These are phyloP conservation scores for Coemansia aciculifera DNA, from an alignment of 192 early-diverging fungal species.

Conservation along the genomic window DNA sequence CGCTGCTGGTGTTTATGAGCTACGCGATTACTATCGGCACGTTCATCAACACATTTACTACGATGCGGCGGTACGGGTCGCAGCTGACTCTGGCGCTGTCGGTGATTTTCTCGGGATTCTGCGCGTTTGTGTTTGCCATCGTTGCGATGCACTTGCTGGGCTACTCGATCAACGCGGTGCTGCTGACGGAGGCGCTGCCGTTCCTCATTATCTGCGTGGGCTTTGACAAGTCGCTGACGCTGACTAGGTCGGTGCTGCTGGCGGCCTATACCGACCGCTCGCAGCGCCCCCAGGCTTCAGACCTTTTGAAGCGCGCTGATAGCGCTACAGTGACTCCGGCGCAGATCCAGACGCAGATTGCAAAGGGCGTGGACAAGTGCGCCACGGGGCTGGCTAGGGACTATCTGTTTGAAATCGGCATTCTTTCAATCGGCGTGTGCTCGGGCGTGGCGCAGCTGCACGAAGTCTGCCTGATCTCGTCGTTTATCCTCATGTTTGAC, in stretches of 20 bases:
- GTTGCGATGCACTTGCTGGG: constrained; percentile 69
- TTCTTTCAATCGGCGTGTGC: constrained; percentile 75
- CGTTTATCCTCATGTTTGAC: constrained; percentile 81
- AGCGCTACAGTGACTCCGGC: constrained; percentile 36
- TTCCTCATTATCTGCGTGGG: constrained; percentile 90
- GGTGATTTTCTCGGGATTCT: constrained; percentile 70
- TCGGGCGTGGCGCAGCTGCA: constrained; percentile 72
- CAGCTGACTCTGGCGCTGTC: constrained; percentile 73
- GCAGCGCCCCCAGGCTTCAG: constrained; percentile 15
- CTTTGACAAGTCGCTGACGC: constrained; percentile 81
- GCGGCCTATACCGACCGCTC: constrained; percentile 42
- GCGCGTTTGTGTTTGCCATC: constrained; percentile 75
- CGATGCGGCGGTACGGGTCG: constrained; percentile 85
- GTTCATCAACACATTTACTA: constrained; percentile 75
- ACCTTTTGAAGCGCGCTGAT: constrained; percentile 3
- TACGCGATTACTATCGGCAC: constrained; percentile 82
- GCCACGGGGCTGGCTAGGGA: constrained; percentile 67
- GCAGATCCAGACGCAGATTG: constrained; percentile 64
- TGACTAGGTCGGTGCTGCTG: constrained; percentile 80
- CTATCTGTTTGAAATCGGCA: constrained; percentile 79
- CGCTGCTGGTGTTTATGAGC: constrained; percentile 73
- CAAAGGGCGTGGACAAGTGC: constrained; percentile 65
- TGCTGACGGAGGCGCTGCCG: constrained; percentile 84
- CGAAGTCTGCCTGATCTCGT: constrained; percentile 81
- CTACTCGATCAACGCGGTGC: constrained; percentile 66